phyloP scores from a whole-genome alignment of 176 grass and related monocot species.

The Secale cereale region DNA sequence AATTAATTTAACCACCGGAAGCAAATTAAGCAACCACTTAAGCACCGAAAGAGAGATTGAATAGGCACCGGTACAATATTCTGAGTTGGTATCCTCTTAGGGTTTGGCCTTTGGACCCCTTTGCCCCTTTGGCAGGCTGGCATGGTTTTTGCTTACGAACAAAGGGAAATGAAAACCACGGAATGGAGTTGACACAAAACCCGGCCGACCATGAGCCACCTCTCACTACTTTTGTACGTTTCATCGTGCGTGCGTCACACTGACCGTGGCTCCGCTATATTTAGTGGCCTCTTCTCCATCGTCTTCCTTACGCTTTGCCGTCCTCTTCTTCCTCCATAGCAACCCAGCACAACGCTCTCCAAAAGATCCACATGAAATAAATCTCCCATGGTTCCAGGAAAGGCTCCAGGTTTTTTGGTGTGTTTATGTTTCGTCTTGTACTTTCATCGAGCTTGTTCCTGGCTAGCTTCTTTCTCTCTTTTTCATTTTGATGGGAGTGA shows the following conservation, averaged over 20 bases:
- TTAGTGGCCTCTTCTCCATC: conserved; percentile 35
- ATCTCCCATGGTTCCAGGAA: background rate
- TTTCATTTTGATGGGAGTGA: background rate
- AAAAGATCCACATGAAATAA: conserved; percentile 28
- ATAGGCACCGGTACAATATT: background rate
- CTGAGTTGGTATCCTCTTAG: conserved; percentile 16
- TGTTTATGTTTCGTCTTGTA: background rate
- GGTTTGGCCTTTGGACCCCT: conserved; percentile 25
- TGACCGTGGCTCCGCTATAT: conserved; percentile 41
- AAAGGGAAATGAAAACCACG: background rate
- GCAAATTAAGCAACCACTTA: background rate
- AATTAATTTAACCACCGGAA: conserved; percentile 3
- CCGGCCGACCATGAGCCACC: background rate
- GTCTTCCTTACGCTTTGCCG: conserved; percentile 18
- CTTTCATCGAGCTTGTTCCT: conserved; percentile 1
- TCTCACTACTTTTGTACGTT: conserved; percentile 8
- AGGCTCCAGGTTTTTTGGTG: background rate
- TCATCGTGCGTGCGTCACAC: conserved; percentile 23
- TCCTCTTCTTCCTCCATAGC: conserved; percentile 2
- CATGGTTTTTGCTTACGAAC: conserved; percentile 23
- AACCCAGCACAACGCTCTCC: background rate
- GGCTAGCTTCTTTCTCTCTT: background rate
- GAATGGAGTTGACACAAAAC: conserved; percentile 11
- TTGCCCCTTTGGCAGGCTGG: conserved; percentile 5
- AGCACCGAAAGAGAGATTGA: background rate